Evolutionary conservation across 1,284 basidiomycete genomes (phyloP).

Genomic region (Boletellus deceptivus): DNA sequence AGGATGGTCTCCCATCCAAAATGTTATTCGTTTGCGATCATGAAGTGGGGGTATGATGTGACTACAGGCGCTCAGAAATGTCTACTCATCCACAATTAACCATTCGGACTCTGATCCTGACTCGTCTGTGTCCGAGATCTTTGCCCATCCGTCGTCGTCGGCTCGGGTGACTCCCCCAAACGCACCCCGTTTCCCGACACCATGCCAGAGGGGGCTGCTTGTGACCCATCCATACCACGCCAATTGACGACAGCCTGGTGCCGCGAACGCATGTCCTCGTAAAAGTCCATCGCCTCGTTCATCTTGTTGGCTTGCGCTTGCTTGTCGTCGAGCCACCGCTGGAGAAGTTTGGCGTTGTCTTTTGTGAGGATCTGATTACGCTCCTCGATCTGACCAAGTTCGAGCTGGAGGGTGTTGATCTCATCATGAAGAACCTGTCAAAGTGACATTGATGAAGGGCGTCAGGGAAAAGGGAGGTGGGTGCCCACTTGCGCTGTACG

Average conservation of each 20-base stretch:
- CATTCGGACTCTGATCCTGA: constrained; percentile 85
- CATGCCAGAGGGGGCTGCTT: constrained; percentile 24
- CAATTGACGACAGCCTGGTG: constrained; percentile 57
- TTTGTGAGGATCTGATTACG: constrained; percentile 82
- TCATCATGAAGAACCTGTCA: constrained; percentile 90
- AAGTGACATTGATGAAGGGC: constrained; percentile 1
- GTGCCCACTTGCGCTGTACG: constrained; percentile 76
- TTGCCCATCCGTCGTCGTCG: constrained; percentile 69
- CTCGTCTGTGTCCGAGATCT: constrained; percentile 63
- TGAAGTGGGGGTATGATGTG: constrained; percentile 22
- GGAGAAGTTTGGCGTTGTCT: constrained; percentile 92
- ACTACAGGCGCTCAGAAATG: constrained; percentile 3
- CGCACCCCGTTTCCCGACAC: constrained; percentile 72
- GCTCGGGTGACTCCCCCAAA: constrained; percentile 46
- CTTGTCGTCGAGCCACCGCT: constrained; percentile 95
- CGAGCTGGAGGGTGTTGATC: constrained; percentile 85
- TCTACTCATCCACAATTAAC: constrained; percentile 58
- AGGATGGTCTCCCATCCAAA: constrained; percentile 30
- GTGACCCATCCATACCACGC: constrained; percentile 43
- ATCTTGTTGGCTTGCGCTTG: constrained; percentile 91
- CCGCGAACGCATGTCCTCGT: constrained; percentile 75
- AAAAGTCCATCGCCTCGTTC: constrained; percentile 88
- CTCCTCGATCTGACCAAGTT: constrained; percentile 85
- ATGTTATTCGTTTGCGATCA: constrained; percentile 23
- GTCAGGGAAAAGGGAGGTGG: not conserved